Evolutionary conservation across 2,329 filamentous ascomycete species (phyloP), one percentile per base, ranked within the genome.

Genomic region (Colletotrichum limetticola): DNA sequence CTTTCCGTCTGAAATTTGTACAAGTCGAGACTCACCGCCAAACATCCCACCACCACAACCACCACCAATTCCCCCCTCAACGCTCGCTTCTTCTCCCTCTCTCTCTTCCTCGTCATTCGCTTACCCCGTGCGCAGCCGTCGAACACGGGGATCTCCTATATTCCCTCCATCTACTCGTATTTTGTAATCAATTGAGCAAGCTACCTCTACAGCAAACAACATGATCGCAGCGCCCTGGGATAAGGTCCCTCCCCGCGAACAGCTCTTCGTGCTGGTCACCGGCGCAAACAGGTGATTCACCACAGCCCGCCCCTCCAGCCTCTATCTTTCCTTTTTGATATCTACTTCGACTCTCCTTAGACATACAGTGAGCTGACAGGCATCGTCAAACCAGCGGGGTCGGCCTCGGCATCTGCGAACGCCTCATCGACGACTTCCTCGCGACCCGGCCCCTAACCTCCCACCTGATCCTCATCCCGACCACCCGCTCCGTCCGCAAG

Each of bases 401-500:
- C 57, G 96, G 96, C 57, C 93, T 96, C 78, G 92, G 93, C 68
- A 95, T 94, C 76, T 94, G 93, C 80, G 91, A 93, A 79, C 94
- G 95, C 74, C 88, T 98, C 69, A 96, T 97, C 77, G 94, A 98
- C 85, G 94, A 97, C 78, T 98, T 98, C 85, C 90, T 97, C 72
- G 85, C 87, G 72, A 90, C 90, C 14, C 91, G 91, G 46, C 90
- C 93, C 35, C 86, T 90, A 61, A 86, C 87, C 35, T 89, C 94
- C 70, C 91, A 93, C 78, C 90, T 98, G 57, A 89, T 94, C 76
- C 87, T 98, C 67, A 91, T 98, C 75, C 91, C 94, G 75, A 97
- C 95, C 6, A 98, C 96, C 1, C 93, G 96, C 75, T 92, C 92
- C 78, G 80, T 87, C 56, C 84, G 86, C 74, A 98, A 98, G 85